phyloP scores from a whole-genome alignment of 306 rosid species.

The Castanea sativa region DNA sequence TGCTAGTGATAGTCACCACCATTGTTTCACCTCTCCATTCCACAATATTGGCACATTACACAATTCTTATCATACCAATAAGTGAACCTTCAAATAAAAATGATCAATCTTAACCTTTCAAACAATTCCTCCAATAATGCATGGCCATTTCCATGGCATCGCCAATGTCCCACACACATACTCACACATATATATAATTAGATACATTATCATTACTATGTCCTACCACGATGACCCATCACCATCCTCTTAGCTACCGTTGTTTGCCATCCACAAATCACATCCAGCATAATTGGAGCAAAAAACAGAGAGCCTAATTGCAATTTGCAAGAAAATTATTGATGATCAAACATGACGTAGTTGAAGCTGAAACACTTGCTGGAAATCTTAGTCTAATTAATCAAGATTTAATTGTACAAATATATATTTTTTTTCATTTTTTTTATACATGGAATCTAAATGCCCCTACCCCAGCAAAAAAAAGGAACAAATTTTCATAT shows the following conservation, averaged over 20 bases:
- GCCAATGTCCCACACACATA: background rate
- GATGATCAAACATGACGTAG: background rate
- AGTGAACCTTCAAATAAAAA: too few species aligned
- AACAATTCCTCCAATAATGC: background rate
- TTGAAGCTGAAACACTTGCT: background rate
- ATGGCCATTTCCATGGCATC: too few species aligned
- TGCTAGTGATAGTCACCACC: too few species aligned
- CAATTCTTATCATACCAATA: too few species aligned
- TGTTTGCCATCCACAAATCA: background rate
- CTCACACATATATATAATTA: background rate
- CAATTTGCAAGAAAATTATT: background rate
- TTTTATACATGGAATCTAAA: constrained; percentile 5
- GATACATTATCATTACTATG: background rate
- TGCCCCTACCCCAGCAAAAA: constrained; percentile 28
- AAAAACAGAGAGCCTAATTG: background rate
- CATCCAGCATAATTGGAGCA: background rate
- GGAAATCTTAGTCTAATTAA: constrained; percentile 1
- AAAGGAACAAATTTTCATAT: constrained; percentile 28
- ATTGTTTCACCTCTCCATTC: too few species aligned
- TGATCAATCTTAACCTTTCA: background rate
- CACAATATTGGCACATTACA: too few species aligned
- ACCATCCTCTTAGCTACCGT: background rate
- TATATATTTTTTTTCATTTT: background rate
- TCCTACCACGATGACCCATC: background rate
- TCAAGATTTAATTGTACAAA: constrained; percentile 18